Evolutionary conservation across 2,329 filamentous ascomycete species (phyloP).

Genomic region (Fusarium sp.): DNA sequence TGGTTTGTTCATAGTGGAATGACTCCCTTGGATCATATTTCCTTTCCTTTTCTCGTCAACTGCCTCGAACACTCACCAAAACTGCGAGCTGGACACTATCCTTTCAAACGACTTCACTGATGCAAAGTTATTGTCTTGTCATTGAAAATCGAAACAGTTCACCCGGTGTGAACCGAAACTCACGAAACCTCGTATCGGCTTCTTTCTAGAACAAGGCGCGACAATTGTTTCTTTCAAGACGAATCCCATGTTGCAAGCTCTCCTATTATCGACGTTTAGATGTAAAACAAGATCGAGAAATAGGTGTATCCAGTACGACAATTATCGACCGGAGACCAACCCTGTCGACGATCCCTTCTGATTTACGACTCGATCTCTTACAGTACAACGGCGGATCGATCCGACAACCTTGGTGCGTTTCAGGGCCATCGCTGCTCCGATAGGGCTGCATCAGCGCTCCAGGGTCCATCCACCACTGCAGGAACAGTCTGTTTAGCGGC

Average conservation of each 20-base stretch:
- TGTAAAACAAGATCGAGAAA: not conserved
- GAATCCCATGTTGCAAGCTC: not conserved
- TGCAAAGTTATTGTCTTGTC: not conserved
- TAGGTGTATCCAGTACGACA: constrained; percentile 10
- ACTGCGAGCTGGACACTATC: not conserved
- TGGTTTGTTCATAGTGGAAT: constrained; percentile 1
- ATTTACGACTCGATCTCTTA: constrained; percentile 22
- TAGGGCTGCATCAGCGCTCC: constrained; percentile 39
- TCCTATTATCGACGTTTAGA: not conserved
- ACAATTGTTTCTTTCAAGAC: not conserved
- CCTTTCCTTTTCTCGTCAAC: constrained; percentile 18
- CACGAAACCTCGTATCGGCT: not conserved
- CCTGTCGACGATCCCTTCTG: constrained; percentile 34
- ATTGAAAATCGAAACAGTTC: constrained; percentile 15
- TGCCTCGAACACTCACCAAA: not conserved
- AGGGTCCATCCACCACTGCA: constrained; percentile 36
- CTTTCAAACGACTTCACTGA: not conserved
- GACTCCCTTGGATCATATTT: not conserved
- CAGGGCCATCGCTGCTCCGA: constrained; percentile 30
- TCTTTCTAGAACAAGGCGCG: not conserved
- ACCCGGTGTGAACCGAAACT: constrained; percentile 11
- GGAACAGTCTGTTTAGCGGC: constrained; percentile 34
- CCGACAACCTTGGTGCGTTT: constrained; percentile 26
- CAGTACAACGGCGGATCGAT: constrained; percentile 25
- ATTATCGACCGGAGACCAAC: constrained; percentile 16